Conservation (phyloP, 2,329 filamentous ascomycete species). For the Colletotrichum musae region DNA sequence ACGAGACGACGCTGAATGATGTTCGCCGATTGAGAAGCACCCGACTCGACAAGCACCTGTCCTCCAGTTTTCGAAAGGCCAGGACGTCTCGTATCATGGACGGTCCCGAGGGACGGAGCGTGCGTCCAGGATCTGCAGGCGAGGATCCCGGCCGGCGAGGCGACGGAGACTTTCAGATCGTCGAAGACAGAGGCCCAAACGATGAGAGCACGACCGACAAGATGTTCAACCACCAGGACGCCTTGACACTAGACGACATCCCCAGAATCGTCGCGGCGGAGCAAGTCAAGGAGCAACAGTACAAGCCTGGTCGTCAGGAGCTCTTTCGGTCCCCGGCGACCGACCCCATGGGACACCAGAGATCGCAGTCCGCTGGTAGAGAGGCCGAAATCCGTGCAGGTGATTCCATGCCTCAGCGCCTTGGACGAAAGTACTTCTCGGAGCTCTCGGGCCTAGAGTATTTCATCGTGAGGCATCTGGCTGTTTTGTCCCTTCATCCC, state of each 20-base stretch:
- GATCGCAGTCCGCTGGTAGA: constrained; percentile 69
- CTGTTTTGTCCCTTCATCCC: constrained; percentile 94
- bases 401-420: constrained; percentile 68
- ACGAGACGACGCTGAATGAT: constrained; percentile 96
- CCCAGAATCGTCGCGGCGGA: constrained; percentile 95
- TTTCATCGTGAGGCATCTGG: constrained; percentile 96
- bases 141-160: constrained; percentile 66
- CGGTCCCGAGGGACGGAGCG: constrained; percentile 79
- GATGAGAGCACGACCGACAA: constrained; percentile 81
- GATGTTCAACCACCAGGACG: constrained; percentile 91
- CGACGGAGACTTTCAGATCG: constrained; percentile 77
- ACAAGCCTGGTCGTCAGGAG: constrained; percentile 81
- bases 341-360: constrained; percentile 76
- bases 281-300: constrained; percentile 88
- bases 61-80: constrained; percentile 91
- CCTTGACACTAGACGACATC: constrained; percentile 95
- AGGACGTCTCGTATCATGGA: constrained; percentile 94
- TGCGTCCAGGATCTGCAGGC: constrained; percentile 80
- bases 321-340: constrained; percentile 69
- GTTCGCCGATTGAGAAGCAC: constrained; percentile 93
- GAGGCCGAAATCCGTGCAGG: constrained; percentile 65
- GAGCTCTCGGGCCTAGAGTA: constrained; percentile 96
- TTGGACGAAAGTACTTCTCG: constrained; percentile 89
- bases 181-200: constrained; percentile 79
- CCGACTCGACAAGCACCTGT: constrained; percentile 92